These are phyloP conservation scores for Melastoma candidum DNA, from an alignment of 441 rosid genomes.

Conservation along the genomic window DNA sequence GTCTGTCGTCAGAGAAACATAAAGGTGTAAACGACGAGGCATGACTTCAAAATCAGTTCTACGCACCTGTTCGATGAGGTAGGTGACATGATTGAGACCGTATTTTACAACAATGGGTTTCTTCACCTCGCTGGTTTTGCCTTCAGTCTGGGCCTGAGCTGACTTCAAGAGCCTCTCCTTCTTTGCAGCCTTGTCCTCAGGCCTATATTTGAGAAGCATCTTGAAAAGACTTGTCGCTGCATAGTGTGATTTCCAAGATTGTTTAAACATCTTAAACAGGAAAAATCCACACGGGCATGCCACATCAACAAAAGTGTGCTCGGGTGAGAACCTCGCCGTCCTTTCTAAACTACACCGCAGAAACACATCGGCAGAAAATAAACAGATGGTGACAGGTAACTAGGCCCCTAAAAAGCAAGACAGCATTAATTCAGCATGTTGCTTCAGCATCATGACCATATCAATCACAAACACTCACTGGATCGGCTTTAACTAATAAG, in stretches of 20 bases:
- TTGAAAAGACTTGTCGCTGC: slow-evolving; percentile 68
- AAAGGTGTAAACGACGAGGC: background rate
- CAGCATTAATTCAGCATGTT: too few relatives aligned
- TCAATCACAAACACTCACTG: too few relatives aligned
- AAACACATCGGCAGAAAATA: too few relatives aligned
- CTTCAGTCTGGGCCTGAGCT: slow-evolving; percentile 81
- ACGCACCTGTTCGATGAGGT: slow-evolving; percentile 66
- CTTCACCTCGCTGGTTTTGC: slow-evolving; percentile 60
- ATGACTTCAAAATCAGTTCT: background rate
- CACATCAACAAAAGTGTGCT: too few relatives aligned
- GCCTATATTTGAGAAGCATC: slow-evolving; percentile 75
- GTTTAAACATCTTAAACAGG: background rate
- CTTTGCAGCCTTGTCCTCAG: slow-evolving; percentile 83
- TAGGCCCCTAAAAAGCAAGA: too few relatives aligned
- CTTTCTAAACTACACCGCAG: too few relatives aligned
- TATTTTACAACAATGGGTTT: slow-evolving; percentile 84
- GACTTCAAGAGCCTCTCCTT: slow-evolving; percentile 66
- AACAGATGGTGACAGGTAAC: too few relatives aligned
- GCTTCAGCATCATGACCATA: too few relatives aligned
- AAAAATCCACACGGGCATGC: too few relatives aligned
- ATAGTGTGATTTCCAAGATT: background rate
- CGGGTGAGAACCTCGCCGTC: too few relatives aligned
- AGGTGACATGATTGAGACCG: slow-evolving; percentile 82
- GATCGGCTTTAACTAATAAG: too few relatives aligned
- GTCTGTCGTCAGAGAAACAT: background rate